Percentiles rank a stretch among this genome's conserved stretches.
Evolutionary conservation across 306 rosid genomes (phyloP).

Genomic region (Comarum palustre): DNA sequence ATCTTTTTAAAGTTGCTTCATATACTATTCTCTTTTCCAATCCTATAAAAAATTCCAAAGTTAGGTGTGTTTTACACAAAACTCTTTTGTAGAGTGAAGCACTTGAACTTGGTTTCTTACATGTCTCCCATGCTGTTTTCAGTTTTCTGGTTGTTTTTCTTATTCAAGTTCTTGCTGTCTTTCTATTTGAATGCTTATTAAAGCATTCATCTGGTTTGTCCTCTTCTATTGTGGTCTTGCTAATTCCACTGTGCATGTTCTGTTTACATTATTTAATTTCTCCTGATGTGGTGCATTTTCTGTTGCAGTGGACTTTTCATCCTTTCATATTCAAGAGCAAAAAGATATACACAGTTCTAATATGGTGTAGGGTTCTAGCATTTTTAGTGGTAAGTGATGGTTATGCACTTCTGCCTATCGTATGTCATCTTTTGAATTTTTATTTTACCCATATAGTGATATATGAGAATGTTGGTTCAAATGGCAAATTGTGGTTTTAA

Average conservation of each 20-base stretch:
- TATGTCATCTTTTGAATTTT: neutral
- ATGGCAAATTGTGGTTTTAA: neutral
- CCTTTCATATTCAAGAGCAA: slow-evolving; percentile 89
- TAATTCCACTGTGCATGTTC: slow-evolving; percentile 1
- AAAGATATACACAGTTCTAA: slow-evolving; percentile 83
- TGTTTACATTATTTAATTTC: slow-evolving; percentile 10
- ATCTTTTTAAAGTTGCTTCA: neutral
- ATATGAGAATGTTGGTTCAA: neutral
- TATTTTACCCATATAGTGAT: neutral
- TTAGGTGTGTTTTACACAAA: neutral
- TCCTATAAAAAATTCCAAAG: neutral
- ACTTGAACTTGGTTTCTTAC: neutral
- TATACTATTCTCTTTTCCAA: neutral
- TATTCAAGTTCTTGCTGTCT: neutral
- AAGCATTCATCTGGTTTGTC: neutral
- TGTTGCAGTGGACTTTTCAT: slow-evolving; percentile 95
- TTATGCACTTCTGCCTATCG: slow-evolving; percentile 8
- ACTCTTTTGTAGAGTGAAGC: neutral
- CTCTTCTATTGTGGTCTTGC: neutral
- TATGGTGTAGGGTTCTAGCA: slow-evolving; percentile 97
- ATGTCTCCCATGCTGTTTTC: slow-evolving; percentile 1
- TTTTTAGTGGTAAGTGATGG: slow-evolving; percentile 81
- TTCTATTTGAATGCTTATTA: neutral
- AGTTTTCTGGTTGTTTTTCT: neutral
- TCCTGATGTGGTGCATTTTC: slow-evolving; percentile 25